phyloP scores from a whole-genome alignment of 352 stramenopile species.

The Elongisporangium prolatum region DNA sequence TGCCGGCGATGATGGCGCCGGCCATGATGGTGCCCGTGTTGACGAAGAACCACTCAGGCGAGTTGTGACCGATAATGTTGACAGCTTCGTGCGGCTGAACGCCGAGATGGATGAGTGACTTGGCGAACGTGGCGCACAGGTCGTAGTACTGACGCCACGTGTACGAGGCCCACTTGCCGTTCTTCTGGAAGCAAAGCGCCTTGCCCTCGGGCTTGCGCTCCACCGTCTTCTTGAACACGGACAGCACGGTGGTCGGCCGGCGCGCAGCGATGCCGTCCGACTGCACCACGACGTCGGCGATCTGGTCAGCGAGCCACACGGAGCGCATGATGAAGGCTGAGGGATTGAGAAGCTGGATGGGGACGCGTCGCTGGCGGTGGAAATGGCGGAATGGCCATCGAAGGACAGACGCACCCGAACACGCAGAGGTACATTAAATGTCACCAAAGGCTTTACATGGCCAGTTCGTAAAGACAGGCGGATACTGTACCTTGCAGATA shows the following conservation, averaged over 20 bases:
- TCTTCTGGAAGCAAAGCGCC: slow-evolving; percentile 32
- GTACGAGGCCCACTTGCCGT: slow-evolving; percentile 44
- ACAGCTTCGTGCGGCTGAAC: slow-evolving; percentile 68
- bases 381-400: background rate
- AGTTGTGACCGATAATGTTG: slow-evolving; percentile 83
- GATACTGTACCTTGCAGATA: background rate
- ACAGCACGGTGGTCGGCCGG: slow-evolving; percentile 26
- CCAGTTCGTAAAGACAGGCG: background rate
- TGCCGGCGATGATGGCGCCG: slow-evolving; percentile 69
- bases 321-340: slow-evolving; percentile 7
- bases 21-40: slow-evolving; percentile 78
- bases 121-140: slow-evolving; percentile 60
- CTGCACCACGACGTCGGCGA: slow-evolving; percentile 21
- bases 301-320: slow-evolving; percentile 21
- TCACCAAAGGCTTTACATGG: background rate
- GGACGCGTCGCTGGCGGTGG: background rate
- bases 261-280: slow-evolving; percentile 18
- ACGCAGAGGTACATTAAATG: background rate
- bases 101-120: slow-evolving; percentile 67
- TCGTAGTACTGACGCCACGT: slow-evolving; percentile 77
- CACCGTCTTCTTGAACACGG: slow-evolving; percentile 34
- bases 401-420: background rate
- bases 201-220: slow-evolving; percentile 12
- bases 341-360: background rate
- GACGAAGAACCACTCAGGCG: slow-evolving; percentile 81